phyloP scores from a whole-genome alignment of 2,329 filamentous ascomycete genomes.

The Trichoderma sp. region DNA sequence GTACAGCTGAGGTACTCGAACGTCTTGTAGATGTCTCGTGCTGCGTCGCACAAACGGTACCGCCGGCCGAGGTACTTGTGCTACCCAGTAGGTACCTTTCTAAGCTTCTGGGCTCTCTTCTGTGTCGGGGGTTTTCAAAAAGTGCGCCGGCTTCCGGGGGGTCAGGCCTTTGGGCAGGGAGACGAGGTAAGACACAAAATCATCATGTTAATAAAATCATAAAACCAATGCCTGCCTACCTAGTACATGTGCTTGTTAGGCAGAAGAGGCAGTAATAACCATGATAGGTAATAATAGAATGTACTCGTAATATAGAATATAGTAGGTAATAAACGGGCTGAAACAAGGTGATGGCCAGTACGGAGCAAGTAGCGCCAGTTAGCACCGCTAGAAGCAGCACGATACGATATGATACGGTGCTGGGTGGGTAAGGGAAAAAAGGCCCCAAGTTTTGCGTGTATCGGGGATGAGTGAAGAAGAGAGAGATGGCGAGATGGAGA shows the following conservation, averaged over 20 bases:
- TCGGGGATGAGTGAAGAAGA: neutral
- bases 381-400: neutral
- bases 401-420: neutral
- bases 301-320: neutral
- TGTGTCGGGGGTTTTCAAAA: neutral
- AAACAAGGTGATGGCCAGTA: neutral
- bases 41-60: neutral
- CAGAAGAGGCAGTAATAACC: neutral
- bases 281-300: neutral
- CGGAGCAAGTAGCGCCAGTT: neutral
- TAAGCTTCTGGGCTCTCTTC: neutral
- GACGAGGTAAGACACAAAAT: neutral
- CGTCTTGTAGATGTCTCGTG: neutral
- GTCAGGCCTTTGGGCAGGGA: neutral
- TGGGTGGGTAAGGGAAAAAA: neutral
- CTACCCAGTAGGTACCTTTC: neutral
- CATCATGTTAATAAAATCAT: neutral
- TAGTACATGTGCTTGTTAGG: neutral
- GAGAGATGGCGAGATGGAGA: neutral
- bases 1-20: neutral
- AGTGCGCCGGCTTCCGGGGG: neutral
- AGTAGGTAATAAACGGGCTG: neutral
- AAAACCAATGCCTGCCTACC: neutral
- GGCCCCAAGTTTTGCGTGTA: neutral
- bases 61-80: neutral